phyloP scores from a whole-genome alignment of 2,329 filamentous ascomycete species.

The Colletotrichum magnum region DNA sequence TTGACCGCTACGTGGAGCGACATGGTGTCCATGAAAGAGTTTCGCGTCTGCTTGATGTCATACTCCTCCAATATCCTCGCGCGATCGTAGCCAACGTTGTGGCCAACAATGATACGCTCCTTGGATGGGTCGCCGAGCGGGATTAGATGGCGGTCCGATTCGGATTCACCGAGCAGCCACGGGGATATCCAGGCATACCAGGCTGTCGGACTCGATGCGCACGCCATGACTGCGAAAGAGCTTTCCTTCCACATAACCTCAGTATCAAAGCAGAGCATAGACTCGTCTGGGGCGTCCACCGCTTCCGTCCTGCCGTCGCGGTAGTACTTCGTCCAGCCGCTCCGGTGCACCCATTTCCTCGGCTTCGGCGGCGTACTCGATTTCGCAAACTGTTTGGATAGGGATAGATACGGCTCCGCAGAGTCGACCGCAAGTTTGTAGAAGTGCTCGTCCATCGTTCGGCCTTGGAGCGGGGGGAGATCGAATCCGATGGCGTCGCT shows the following conservation, averaged over 20 bases:
- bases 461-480: slow-evolving; percentile 83
- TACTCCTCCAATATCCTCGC: slow-evolving; percentile 94
- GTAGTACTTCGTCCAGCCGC: slow-evolving; percentile 96
- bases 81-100: slow-evolving; percentile 96
- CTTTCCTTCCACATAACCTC: slow-evolving; percentile 97
- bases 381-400: slow-evolving; percentile 81
- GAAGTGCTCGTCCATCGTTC: slow-evolving; percentile 94
- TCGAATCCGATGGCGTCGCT: slow-evolving; percentile 86
- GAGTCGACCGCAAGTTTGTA: slow-evolving; percentile 87
- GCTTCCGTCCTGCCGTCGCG: slow-evolving; percentile 78
- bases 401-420: slow-evolving; percentile 84
- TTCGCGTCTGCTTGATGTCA: slow-evolving; percentile 83
- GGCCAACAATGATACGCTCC: slow-evolving; percentile 87
- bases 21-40: slow-evolving; percentile 96
- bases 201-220: slow-evolving; percentile 86
- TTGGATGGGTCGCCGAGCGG: slow-evolving; percentile 84
- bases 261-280: slow-evolving; percentile 92
- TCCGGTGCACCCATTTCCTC: slow-evolving; percentile 80
- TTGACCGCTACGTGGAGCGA: slow-evolving; percentile 97
- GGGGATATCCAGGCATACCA: slow-evolving; percentile 99
- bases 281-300: slow-evolving; percentile 83
- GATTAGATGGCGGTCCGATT: slow-evolving; percentile 84
- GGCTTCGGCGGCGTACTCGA: slow-evolving; percentile 72
- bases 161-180: slow-evolving; percentile 89
- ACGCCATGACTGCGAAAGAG: slow-evolving; percentile 96